Percentiles rank a stretch among this genome's conserved stretches.
phyloP scores from a whole-genome alignment of 2,329 filamentous ascomycete species.

The Ascocoryne sarcoides region DNA sequence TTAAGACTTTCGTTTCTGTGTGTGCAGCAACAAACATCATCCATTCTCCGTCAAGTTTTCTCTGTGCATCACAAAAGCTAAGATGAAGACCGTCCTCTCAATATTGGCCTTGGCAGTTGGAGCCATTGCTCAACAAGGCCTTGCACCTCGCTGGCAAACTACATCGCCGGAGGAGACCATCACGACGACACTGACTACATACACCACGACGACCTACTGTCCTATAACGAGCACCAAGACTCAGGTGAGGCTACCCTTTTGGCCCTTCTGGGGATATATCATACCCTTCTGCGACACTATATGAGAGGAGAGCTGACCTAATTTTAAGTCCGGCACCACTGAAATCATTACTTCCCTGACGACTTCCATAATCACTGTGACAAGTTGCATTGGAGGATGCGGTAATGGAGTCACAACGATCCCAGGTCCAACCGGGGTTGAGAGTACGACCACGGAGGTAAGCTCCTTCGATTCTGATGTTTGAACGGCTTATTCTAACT shows the following conservation, averaged over 20 bases:
- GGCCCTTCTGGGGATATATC: too few species aligned
- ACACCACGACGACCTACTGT: slow-evolving; percentile 18
- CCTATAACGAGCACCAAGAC: slow-evolving; percentile 20
- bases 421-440: slow-evolving; percentile 11
- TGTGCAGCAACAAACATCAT: slow-evolving; percentile 6
- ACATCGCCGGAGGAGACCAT: neutral
- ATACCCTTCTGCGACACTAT: too few species aligned
- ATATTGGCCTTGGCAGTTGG: slow-evolving; percentile 21
- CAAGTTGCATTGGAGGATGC: slow-evolving; percentile 16
- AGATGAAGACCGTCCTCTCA: slow-evolving; percentile 24
- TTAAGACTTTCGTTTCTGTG: slow-evolving; percentile 22
- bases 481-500: neutral
- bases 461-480: neutral
- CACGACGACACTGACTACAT: slow-evolving; percentile 6
- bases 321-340: slow-evolving; percentile 16
- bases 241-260: slow-evolving; percentile 9
- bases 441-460: slow-evolving; percentile 14
- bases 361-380: slow-evolving; percentile 22
- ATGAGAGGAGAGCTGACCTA: too few species aligned
- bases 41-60: slow-evolving; percentile 11
- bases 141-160: slow-evolving; percentile 7
- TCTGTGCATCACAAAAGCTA: slow-evolving; percentile 8
- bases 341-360: slow-evolving; percentile 18
- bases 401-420: slow-evolving; percentile 6
- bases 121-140: slow-evolving; percentile 14